Evolutionary conservation across 805 yeast species (phyloP).

Genomic region (Wickerhamiella sergipiensis): DNA sequence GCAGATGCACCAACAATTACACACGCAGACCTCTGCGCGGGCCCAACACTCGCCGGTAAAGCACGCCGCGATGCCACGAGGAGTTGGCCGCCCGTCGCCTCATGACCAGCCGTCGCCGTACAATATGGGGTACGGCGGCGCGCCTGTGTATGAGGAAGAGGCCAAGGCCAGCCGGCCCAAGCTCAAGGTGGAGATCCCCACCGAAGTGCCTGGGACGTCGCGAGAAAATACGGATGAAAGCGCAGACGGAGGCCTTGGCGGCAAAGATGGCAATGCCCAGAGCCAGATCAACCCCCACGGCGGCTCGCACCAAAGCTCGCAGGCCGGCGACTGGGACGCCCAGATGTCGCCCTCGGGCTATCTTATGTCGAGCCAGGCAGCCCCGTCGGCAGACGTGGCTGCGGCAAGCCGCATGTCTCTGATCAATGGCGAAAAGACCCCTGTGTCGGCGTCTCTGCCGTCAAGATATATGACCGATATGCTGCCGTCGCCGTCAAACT

Average conservation of each 20-base stretch:
- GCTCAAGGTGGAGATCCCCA: constrained; percentile 28
- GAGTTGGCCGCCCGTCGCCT: too few relatives aligned
- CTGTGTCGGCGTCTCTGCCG: constrained; percentile 54
- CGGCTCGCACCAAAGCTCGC: neutral
- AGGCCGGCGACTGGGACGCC: constrained; percentile 1
- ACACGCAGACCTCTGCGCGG: neutral
- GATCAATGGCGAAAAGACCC: constrained; percentile 27
- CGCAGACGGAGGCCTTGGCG: neutral
- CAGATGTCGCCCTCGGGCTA: neutral
- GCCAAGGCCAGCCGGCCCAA: constrained; percentile 21
- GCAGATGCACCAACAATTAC: neutral
- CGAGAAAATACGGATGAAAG: neutral
- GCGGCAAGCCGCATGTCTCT: neutral
- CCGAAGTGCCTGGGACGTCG: neutral
- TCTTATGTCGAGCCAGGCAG: neutral
- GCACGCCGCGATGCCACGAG: neutral
- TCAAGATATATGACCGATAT: constrained; percentile 57
- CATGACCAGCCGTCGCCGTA: neutral
- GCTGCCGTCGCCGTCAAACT: constrained; percentile 71
- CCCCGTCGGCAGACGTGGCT: neutral
- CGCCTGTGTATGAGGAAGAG: neutral
- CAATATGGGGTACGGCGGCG: neutral
- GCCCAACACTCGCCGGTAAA: neutral
- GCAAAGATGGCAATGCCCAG: neutral
- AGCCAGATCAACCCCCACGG: neutral